Percentiles rank a stretch among this genome's conserved stretches.
phyloP scores from a whole-genome alignment of 176 grass and related monocot genomes.

The Oryza rufipogon region DNA sequence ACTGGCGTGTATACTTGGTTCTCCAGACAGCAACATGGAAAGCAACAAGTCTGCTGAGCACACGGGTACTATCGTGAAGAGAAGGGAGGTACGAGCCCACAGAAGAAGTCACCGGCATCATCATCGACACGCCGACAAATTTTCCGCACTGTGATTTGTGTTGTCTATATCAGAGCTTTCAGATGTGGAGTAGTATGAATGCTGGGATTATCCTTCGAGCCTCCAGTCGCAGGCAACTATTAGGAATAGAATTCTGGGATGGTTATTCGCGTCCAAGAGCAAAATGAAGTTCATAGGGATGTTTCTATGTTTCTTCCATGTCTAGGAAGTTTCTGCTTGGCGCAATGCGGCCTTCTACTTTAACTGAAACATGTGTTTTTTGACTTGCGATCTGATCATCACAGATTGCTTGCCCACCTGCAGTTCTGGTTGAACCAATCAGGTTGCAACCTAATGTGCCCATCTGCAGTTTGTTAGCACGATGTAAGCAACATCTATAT shows the following conservation, averaged over 20 bases:
- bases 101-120: slow-evolving; percentile 42
- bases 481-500: too few species aligned
- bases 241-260: neutral
- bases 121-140: slow-evolving; percentile 10
- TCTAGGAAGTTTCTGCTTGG: neutral
- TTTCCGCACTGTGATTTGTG: neutral
- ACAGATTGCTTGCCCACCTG: too few species aligned
- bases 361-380: neutral
- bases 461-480: too few species aligned
- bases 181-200: neutral
- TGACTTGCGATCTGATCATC: too few species aligned
- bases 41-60: slow-evolving; percentile 16
- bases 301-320: neutral
- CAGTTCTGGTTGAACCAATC: too few species aligned
- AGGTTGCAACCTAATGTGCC: too few species aligned
- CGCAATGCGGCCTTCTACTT: neutral
- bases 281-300: neutral
- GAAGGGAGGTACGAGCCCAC: slow-evolving; percentile 38
- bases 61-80: slow-evolving; percentile 24
- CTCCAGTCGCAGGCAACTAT: neutral
- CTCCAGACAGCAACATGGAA: slow-evolving; percentile 42
- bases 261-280: too few species aligned
- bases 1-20: slow-evolving; percentile 50
- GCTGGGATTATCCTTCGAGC: neutral
- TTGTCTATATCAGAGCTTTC: neutral